These are phyloP conservation scores for Tulasnella sp. DNA, from an alignment of 768 basidiomycete species.

Conservation along the genomic window DNA sequence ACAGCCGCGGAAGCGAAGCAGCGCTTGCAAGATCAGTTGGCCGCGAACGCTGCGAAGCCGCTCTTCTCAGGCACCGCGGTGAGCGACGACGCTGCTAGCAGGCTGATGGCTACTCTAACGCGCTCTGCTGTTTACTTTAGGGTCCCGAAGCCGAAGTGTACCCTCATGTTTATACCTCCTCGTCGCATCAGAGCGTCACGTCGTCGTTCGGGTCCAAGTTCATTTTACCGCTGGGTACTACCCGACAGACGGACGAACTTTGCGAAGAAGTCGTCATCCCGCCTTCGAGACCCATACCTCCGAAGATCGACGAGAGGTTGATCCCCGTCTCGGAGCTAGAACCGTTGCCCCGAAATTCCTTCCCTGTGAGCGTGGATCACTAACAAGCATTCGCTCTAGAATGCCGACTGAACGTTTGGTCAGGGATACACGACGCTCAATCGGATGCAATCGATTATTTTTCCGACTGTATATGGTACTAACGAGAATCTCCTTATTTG, in stretches of 20 bases:
- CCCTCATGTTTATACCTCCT: slow-evolving; percentile 83
- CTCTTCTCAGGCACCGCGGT: slow-evolving; percentile 50
- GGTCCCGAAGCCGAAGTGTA: slow-evolving; percentile 44
- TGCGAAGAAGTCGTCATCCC: slow-evolving; percentile 88
- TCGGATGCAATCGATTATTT: slow-evolving; percentile 91
- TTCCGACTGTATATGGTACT: slow-evolving; percentile 81
- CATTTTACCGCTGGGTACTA: slow-evolving; percentile 73
- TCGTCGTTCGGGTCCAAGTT: slow-evolving; percentile 70
- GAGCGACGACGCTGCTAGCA: slow-evolving; percentile 17
- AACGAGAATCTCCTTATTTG: slow-evolving; percentile 96
- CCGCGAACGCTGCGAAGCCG: slow-evolving; percentile 52
- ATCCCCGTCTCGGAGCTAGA: slow-evolving; percentile 66
- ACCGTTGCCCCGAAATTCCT: slow-evolving; percentile 64
- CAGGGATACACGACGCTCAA: slow-evolving; percentile 84
- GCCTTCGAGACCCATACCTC: slow-evolving; percentile 68
- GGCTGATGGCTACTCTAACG: neutral
- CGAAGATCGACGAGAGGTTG: slow-evolving; percentile 55
- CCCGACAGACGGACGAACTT: slow-evolving; percentile 55
- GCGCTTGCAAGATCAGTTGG: slow-evolving; percentile 50
- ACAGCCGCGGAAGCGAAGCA: slow-evolving; percentile 33
- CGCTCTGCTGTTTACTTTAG: neutral
- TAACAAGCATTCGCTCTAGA: neutral
- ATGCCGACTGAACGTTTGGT: neutral
- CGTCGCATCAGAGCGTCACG: slow-evolving; percentile 50
- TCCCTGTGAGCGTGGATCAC: slow-evolving; percentile 45